Evolutionary conservation across 2,329 filamentous ascomycete genomes (phyloP).

Genomic region (Epichloe uncinata): DNA sequence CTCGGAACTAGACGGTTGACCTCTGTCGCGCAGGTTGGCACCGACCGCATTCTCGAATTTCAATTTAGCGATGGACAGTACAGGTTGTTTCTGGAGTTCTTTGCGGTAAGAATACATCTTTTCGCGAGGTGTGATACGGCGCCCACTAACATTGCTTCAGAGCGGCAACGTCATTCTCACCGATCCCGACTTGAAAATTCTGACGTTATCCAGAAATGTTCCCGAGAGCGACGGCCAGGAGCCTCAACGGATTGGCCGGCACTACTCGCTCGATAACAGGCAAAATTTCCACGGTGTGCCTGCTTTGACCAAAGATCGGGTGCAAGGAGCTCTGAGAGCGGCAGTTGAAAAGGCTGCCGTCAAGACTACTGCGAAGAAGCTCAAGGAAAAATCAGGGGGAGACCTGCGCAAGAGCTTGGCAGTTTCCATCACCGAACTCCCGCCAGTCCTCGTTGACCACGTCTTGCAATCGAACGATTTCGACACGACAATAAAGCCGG

Average conservation of each 20-base stretch:
- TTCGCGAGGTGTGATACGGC: too few relatives aligned
- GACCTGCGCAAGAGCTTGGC: constrained; percentile 69
- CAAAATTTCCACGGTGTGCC: constrained; percentile 75
- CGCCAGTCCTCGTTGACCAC: constrained; percentile 80
- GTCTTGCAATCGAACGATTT: constrained; percentile 57
- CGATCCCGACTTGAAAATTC: constrained; percentile 67
- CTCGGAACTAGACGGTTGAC: constrained; percentile 81
- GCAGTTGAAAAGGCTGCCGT: constrained; percentile 46
- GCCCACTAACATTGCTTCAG: constrained; percentile 11
- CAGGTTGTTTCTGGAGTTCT: constrained; percentile 85
- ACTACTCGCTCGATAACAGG: constrained; percentile 67
- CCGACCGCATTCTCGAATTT: constrained; percentile 84
- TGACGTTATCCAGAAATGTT: constrained; percentile 70
- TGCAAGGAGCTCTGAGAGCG: constrained; percentile 55
- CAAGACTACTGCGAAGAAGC: constrained; percentile 41
- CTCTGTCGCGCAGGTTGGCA: constrained; percentile 71
- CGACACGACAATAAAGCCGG: constrained; percentile 52
- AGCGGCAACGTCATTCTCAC: constrained; percentile 91
- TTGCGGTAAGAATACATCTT: constrained; percentile 39
- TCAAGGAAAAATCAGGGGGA: constrained; percentile 58
- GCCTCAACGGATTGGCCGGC: constrained; percentile 60
- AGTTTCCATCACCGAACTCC: constrained; percentile 74
- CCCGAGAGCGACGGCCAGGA: constrained; percentile 74
- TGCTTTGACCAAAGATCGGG: constrained; percentile 56
- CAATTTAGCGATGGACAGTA: constrained; percentile 87